These are phyloP conservation scores for Chaetoscypha palmicola DNA, from an alignment of 2,329 filamentous ascomycete genomes.

Conservation along the genomic window DNA sequence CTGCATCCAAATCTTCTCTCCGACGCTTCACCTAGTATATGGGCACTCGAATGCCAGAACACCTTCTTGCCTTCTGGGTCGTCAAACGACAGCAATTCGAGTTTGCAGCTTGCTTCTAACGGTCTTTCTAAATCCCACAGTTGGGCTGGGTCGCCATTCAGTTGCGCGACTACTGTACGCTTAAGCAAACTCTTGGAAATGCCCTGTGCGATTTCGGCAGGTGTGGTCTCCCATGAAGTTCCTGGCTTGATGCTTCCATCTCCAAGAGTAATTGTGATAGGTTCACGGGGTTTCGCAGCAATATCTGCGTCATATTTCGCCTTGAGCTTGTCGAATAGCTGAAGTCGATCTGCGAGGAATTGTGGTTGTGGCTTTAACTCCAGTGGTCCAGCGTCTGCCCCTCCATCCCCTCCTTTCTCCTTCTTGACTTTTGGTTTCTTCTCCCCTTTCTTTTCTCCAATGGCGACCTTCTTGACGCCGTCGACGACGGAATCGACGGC, in stretches of 20 bases:
- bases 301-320: slow-evolving; percentile 74
- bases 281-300: slow-evolving; percentile 60
- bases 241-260: slow-evolving; percentile 66
- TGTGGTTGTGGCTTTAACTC: slow-evolving; percentile 54
- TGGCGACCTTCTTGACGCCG: slow-evolving; percentile 52
- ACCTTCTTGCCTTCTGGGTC: slow-evolving; percentile 71
- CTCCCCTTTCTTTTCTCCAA: slow-evolving; percentile 39
- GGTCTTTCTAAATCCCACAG: slow-evolving; percentile 92
- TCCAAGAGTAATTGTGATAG: slow-evolving; percentile 66
- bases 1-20: slow-evolving; percentile 87
- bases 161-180: slow-evolving; percentile 77
- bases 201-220: slow-evolving; percentile 65
- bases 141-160: slow-evolving; percentile 63
- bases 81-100: slow-evolving; percentile 81
- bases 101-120: slow-evolving; percentile 76
- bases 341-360: slow-evolving; percentile 76
- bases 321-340: slow-evolving; percentile 84
- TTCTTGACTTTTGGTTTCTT: slow-evolving; percentile 36
- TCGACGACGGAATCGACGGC: slow-evolving; percentile 45
- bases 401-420: slow-evolving; percentile 43
- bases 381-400: slow-evolving; percentile 35
- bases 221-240: slow-evolving; percentile 87
- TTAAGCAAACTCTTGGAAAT: slow-evolving; percentile 82
- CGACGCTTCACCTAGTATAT: slow-evolving; percentile 90
- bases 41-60: slow-evolving; percentile 96